Base-by-base conservation (phyloP, 768 basidiomycete genomes). In the Trametes sanguinea region DNA sequence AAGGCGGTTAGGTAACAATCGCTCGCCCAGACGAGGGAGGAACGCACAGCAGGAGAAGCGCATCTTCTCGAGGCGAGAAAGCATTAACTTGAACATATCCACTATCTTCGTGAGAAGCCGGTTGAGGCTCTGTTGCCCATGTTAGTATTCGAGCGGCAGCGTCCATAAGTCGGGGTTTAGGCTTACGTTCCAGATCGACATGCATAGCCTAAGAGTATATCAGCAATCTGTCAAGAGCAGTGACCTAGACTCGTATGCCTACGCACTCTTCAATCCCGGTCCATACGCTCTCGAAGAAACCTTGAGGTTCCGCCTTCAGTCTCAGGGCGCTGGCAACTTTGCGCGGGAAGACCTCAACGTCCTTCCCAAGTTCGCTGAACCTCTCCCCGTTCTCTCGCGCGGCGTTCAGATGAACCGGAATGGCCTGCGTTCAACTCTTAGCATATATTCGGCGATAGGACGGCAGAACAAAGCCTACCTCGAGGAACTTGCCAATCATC, bases 401-500 rank as follows among this genome's bases (percentile, higher is more conserved):
- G 6, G 61, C 55, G 39, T 72, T 68, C 40, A 71, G 62, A 33
- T 72, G 71, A 17, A 67, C 60, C 7, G 71, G 67, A 6, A 70
- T 68, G 4, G 68, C 62, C 71, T 72, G 46, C 32, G 56, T 39
- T 8, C 22, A 45, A 17, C 3, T 27, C 5, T n/a, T 32, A 8
- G 29, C 48, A 32, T 32, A 32, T 29, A 16, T n/a, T 1, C 7
- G 29, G 29, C 30, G 17, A 48, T 30, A 29, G 27, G 6, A 30
- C 22, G 1, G 0, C 8, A 6, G 6, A 13, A 29, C 3, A 5
- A 27, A 13, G 2, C 10, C 6, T 50, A 68, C 70, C 65, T 72
- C 71, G 33, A 70, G 50, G 60, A 72, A 72, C 46, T 70, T 70
- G 54, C 63, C 66, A 45, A 72, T 69, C 71, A 72, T 72, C 16